Conservation (phyloP, 2,329 filamentous ascomycete species). For the Exophiala lecanii-corni region DNA sequence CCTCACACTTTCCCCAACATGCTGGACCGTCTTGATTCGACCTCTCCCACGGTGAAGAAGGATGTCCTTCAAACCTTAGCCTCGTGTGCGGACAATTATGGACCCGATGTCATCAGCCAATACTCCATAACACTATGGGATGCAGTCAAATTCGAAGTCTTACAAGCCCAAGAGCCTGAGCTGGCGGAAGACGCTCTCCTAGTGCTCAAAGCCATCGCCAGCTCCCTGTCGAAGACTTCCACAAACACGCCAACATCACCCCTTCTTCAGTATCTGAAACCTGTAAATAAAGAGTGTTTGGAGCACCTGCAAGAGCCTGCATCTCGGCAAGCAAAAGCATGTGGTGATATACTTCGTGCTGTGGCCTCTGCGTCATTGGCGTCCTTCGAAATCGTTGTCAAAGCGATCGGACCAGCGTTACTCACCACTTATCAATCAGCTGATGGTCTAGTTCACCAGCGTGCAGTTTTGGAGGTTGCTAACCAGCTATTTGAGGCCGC, state of each 20-base stretch:
- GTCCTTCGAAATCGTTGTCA: conserved; percentile 53
- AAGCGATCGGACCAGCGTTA: conserved; percentile 53
- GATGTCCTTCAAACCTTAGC: conserved; percentile 61
- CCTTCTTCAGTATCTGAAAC: conserved; percentile 53
- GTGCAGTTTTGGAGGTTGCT: conserved; percentile 59
- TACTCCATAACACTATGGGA: conserved; percentile 65
- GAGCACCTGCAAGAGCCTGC: conserved; percentile 65
- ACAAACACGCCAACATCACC: conserved; percentile 36
- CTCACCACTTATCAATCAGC: conserved; percentile 58
- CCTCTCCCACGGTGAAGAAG: conserved; percentile 64
- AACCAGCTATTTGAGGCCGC: conserved; percentile 56
- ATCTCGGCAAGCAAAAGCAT: conserved; percentile 62
- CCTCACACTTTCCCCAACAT: conserved; percentile 63
- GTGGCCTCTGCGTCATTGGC: conserved; percentile 52
- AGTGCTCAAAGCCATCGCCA: conserved; percentile 52
- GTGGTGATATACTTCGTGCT: conserved; percentile 56
- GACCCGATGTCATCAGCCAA: conserved; percentile 53
- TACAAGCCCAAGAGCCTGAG: conserved; percentile 63
- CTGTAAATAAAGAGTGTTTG: conserved; percentile 62
- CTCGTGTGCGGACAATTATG: conserved; percentile 57
- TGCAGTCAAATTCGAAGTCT: conserved; percentile 63
- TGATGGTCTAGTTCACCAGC: conserved; percentile 58
- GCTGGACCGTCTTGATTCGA: conserved; percentile 65
- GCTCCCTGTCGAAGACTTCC: conserved; percentile 47
- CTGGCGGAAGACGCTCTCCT: conserved; percentile 56